Base-by-base conservation (phyloP, 768 basidiomycete species). In the Lentinus tigrinus region DNA sequence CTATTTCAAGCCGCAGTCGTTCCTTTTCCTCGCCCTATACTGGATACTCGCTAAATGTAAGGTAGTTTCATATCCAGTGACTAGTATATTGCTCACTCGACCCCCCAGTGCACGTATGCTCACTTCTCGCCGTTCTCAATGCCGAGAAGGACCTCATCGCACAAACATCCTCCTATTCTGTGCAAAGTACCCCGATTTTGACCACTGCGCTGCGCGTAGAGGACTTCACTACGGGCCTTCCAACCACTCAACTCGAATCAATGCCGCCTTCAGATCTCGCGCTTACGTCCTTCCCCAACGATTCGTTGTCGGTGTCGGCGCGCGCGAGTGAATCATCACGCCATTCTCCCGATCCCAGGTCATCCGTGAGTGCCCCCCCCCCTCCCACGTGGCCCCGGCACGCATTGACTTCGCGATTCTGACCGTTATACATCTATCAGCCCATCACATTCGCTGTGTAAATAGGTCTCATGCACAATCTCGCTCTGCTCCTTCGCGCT, bases 81-180 rank as follows among this genome's bases (percentile, higher is more conserved):
- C 13, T 19, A 13, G 16, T 13, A 9, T 13, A 34, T 16, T 10
- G 13, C 11, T 49, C n/a, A 50, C n/a, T 7, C 4, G 13, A 17
- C 10, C 16, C 38, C 2, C 27, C 5, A 58, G 57, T 58, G 8
- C 53, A 52, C 40, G 53, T 52, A 0, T 58, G 57, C 27, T 48
- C 57, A 1, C 54, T 58, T 21, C 47, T 58, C 0, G 57, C 52
- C n/a, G 46, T 58, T 1, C 19, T 58, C 21, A 58, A 53, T 17
- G 47, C 52, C 17, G 57, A 58, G 31, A 52, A 58, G 31, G 46
- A 16, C 14, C 57, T 58, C 7, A 43, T 58, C 2, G 47, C 16
- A 19, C 57, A 40, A 4, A 34, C 52, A 1, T 26, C 28, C 16
- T 11, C 27, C 14, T 7, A 28, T 34, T 37, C 8, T 0, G 7